Evolutionary conservation across 176 grass and related monocot genomes (phyloP).

Genomic region (Sorghum bicolor): Sorghum_bicolor_NCBIv3 NC_012875.2:57908001-57908500

Average conservation of each 20-base stretch:
- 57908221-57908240: constrained; percentile 54
- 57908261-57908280: constrained; percentile 73
- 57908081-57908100: background rate
- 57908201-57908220: constrained; percentile 85
- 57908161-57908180: constrained; percentile 81
- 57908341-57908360: background rate
- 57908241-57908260: constrained; percentile 76
- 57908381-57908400: constrained; percentile 15
- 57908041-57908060: background rate
- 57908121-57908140: constrained; percentile 16
- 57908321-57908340: background rate
- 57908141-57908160: background rate
- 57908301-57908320: background rate
- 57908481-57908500: constrained; percentile 86
- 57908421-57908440: constrained; percentile 97
- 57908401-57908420: constrained; percentile 54
- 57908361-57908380: background rate
- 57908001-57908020: background rate
- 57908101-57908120: constrained; percentile 10
- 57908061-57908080: background rate
- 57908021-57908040: background rate
- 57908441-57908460: constrained; percentile 82
- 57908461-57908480: constrained; percentile 62
- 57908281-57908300: background rate
- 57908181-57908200: constrained; percentile 96